Evolutionary conservation across 352 stramenopile genomes (phyloP).

Genomic region (Globisporangium sylvaticum): DNA sequence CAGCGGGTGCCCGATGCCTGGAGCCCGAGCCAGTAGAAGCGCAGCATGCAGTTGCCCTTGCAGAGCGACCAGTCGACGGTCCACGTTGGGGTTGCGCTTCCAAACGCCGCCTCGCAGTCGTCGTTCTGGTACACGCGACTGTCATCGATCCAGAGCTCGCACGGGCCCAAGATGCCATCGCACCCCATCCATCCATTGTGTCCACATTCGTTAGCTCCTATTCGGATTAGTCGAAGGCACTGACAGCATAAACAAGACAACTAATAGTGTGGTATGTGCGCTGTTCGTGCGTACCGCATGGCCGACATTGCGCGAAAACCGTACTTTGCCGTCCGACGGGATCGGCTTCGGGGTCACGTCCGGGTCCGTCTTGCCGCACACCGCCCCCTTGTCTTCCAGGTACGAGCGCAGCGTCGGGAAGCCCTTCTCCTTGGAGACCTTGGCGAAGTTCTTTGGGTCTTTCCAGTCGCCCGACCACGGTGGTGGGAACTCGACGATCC

Average conservation of each 20-base stretch:
- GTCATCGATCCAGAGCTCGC: slow-evolving; percentile 1
- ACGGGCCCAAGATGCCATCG: too few relatives aligned
- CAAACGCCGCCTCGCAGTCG: not conserved
- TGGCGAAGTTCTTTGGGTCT: slow-evolving; percentile 4
- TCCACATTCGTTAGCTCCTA: too few relatives aligned
- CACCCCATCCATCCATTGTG: too few relatives aligned
- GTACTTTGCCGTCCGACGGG: slow-evolving; percentile 16
- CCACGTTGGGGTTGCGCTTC: too few relatives aligned
- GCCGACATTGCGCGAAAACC: slow-evolving; percentile 11
- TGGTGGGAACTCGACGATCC: slow-evolving; percentile 2
- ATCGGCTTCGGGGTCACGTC: slow-evolving; percentile 17
- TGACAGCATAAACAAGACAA: not conserved
- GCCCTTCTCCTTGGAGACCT: slow-evolving; percentile 5
- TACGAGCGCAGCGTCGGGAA: slow-evolving; percentile 17
- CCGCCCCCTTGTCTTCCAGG: slow-evolving; percentile 17
- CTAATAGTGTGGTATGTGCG: too few relatives aligned
- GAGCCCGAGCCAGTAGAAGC: slow-evolving; percentile 1
- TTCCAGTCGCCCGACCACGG: slow-evolving; percentile 5
- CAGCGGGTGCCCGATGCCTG: not conserved
- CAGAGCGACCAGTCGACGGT: not conserved
- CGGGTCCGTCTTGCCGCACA: slow-evolving; percentile 21
- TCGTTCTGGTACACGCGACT: not conserved
- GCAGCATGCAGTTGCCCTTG: not conserved
- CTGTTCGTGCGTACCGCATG: not conserved
- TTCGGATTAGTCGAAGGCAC: too few relatives aligned